Conservation (phyloP, 331 rosid species). For the Malus hybrid region DNA sequence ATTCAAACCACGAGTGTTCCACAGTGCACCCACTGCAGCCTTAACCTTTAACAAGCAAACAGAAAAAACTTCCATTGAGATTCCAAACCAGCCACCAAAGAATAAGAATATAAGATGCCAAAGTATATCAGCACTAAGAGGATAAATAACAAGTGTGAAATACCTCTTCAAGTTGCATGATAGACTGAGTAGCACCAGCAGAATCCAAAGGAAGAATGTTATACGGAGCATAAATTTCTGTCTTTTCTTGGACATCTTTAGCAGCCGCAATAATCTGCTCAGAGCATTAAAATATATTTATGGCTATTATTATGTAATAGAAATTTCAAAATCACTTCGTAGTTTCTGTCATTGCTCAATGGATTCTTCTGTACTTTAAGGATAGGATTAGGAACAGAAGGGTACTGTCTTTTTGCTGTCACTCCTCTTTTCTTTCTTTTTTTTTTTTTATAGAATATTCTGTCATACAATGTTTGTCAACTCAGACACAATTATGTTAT, state of each 20-base stretch:
- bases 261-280: slow-evolving; percentile 91
- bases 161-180: slow-evolving; percentile 98
- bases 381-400: neutral
- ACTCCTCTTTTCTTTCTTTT: neutral
- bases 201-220: slow-evolving; percentile 95
- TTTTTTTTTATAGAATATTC: neutral
- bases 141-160: slow-evolving; percentile 1
- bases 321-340: neutral
- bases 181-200: slow-evolving; percentile 81
- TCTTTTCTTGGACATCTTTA: slow-evolving; percentile 93
- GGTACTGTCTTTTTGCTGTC: neutral
- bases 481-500: too few species aligned
- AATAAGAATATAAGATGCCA: neutral
- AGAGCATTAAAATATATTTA: slow-evolving; percentile 1
- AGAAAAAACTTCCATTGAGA: slow-evolving; percentile 17
- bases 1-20: slow-evolving; percentile 80
- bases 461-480: neutral
- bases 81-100: slow-evolving; percentile 13
- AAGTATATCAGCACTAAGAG: neutral
- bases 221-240: slow-evolving; percentile 77
- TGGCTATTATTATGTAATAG: neutral
- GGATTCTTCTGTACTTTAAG: neutral
- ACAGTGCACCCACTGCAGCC: slow-evolving; percentile 78
- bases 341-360: neutral
- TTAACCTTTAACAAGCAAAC: slow-evolving; percentile 49